These are phyloP conservation scores for Juglanconis juglandina DNA, from an alignment of 2,329 filamentous ascomycete species.

Conservation along the genomic window DNA sequence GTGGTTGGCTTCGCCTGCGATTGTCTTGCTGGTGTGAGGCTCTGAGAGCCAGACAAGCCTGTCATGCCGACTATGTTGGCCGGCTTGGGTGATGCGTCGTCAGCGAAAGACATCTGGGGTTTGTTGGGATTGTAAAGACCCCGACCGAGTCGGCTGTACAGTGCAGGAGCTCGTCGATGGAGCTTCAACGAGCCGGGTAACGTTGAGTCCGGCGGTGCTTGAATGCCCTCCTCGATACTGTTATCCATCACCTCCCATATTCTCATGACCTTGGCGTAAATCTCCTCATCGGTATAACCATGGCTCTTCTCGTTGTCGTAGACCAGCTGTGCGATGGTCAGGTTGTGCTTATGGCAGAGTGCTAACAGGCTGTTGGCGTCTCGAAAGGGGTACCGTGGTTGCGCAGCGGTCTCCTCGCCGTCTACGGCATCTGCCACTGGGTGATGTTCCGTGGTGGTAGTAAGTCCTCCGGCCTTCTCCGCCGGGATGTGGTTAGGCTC, in stretches of 20 bases:
- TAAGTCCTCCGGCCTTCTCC: constrained; percentile 17
- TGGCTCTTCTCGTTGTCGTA: constrained; percentile 52
- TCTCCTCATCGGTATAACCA: constrained; percentile 47
- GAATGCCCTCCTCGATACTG: constrained; percentile 48
- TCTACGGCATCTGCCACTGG: constrained; percentile 13
- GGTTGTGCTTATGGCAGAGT: constrained; percentile 46
- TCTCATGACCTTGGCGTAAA: constrained; percentile 42
- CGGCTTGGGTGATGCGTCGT: not conserved
- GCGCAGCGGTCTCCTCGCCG: constrained; percentile 20
- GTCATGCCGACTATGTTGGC: constrained; percentile 1
- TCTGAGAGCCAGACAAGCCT: not conserved
- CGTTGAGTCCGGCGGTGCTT: constrained; percentile 38
- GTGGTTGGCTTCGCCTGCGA: constrained; percentile 39
- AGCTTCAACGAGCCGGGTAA: constrained; percentile 47
- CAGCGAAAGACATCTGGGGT: constrained; percentile 7
- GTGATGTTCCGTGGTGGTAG: constrained; percentile 15
- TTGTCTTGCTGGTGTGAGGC: constrained; percentile 40
- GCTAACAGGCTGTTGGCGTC: constrained; percentile 43
- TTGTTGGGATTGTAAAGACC: constrained; percentile 39
- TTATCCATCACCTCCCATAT: constrained; percentile 53
- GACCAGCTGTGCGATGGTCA: constrained; percentile 49
- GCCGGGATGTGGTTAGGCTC: not conserved
- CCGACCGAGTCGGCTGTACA: constrained; percentile 43
- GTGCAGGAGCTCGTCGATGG: constrained; percentile 42
- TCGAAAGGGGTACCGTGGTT: constrained; percentile 45